Evolutionary conservation across 2,329 filamentous ascomycete genomes (phyloP).

Genomic region (Botrytis squamosa): DNA sequence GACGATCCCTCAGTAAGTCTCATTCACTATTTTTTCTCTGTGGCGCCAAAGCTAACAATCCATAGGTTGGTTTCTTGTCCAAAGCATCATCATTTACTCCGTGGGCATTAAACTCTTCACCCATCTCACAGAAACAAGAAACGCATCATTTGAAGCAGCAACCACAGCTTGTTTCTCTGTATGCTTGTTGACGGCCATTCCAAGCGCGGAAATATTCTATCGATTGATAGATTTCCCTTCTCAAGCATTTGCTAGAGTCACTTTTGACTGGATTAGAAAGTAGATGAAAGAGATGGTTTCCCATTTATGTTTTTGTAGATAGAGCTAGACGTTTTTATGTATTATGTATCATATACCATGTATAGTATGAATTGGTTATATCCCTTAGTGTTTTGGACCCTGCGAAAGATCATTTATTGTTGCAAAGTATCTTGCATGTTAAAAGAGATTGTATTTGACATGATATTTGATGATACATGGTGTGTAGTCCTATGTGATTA

Average conservation of each 20-base stretch:
- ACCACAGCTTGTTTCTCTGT: constrained; percentile 18
- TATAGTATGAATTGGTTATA: not conserved
- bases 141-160: constrained; percentile 7
- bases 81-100: constrained; percentile 44
- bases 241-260: constrained; percentile 20
- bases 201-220: constrained; percentile 25
- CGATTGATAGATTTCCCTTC: constrained; percentile 24
- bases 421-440: not conserved
- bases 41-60: not conserved
- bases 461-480: no score
- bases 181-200: constrained; percentile 18
- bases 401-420: not conserved
- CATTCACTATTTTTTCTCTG: not conserved
- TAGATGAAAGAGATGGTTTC: not conserved
- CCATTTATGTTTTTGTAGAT: not conserved
- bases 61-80: constrained; percentile 44
- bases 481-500: no score
- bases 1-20: constrained; percentile 45
- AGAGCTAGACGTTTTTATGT: not conserved
- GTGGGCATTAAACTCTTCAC: constrained; percentile 43
- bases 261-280: constrained; percentile 21
- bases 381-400: not conserved
- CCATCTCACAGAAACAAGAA: constrained; percentile 8
- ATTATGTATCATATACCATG: not conserved
- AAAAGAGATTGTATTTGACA: not conserved